Evolutionary conservation across 495 filamentous ascomycete species (phyloP), one percentile per base, ranked within the genome.

Genomic region (Oidiodendron maius): DNA sequence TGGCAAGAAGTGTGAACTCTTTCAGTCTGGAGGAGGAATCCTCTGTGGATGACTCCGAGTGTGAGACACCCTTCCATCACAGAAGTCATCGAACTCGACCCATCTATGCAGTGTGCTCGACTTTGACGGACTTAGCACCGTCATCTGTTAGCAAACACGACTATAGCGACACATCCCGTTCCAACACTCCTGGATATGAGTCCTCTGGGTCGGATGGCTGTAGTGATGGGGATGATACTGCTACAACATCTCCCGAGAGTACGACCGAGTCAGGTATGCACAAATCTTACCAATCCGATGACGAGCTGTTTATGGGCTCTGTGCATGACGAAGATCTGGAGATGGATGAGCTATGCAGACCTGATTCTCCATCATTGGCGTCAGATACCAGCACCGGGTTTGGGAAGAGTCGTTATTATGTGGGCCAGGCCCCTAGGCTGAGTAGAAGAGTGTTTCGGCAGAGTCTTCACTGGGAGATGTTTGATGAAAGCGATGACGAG

Each of bases 401-500:
- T 10, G 12, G 22, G 3, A 35, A 16, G 1, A 12, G n/a, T 8
- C 42, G 48, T 8, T 21, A 43, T 15, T 35, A 26, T 32, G 44
- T 58, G 24, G 48, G 54, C 36, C 37, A 44, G 22, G 55, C 43
- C 4, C 55, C 55, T 23, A 40, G 55, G 32, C 26, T 58, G 5
- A 48, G 51, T n/a, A 25, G 51, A 18, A 42, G 44, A 18, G 47
- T 43, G 5, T 35, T 58, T 13, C 55, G 48, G 37, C 46, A 48
- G 6, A 50, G 52, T 46, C 44, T 49, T 15, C 23, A 40, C 0
- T 59, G 51, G 47, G 32, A 55, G 34, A 4, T 55, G 13, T 52
- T 59, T 30, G 50, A 59, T 15, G 56, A 56, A 17, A 60, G 57
- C 24, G 57, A 60, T 41, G 57, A 60, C 38, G 57, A 60, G 42